Percentiles rank a stretch among this genome's conserved stretches.
Evolutionary conservation across 1,139 yeast species (phyloP).

Genomic region (Yamadazyma dushanensis): DNA sequence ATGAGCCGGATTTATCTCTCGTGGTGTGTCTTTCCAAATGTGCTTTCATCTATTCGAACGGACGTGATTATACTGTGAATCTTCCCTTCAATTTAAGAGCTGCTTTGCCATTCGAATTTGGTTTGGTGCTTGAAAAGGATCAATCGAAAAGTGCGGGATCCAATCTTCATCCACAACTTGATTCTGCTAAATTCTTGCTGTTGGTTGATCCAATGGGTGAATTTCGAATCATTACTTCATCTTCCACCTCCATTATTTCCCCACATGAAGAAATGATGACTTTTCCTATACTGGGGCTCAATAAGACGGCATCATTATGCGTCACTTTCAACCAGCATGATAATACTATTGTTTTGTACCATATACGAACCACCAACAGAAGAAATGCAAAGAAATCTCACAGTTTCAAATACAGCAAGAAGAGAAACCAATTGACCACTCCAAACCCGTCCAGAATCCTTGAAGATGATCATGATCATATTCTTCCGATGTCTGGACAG

Average conservation of each 20-base stretch:
- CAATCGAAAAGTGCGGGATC: constrained; percentile 16
- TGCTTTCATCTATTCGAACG: constrained; percentile 60
- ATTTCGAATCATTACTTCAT: constrained; percentile 63
- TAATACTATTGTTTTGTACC: constrained; percentile 47
- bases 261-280: constrained; percentile 55
- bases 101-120: constrained; percentile 63
- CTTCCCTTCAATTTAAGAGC: constrained; percentile 61
- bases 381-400: constrained; percentile 16
- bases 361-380: constrained; percentile 45
- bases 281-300: constrained; percentile 44
- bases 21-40: constrained; percentile 53
- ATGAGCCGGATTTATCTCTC: constrained; percentile 26
- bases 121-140: constrained; percentile 60
- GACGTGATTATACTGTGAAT: constrained; percentile 56
- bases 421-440: constrained; percentile 34
- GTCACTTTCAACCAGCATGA: constrained; percentile 54
- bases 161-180: constrained; percentile 19
- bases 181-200: constrained; percentile 53
- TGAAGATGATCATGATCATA: constrained; percentile 30
- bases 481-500: not conserved
- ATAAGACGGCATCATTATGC: constrained; percentile 41
- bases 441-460: constrained; percentile 44
- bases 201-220: constrained; percentile 71
- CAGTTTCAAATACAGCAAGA: constrained; percentile 16
- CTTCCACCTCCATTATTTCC: constrained; percentile 67